These are phyloP conservation scores for Orbilia brochopaga DNA, from an alignment of 2,329 filamentous ascomycete species.

Conservation along the genomic window DNA sequence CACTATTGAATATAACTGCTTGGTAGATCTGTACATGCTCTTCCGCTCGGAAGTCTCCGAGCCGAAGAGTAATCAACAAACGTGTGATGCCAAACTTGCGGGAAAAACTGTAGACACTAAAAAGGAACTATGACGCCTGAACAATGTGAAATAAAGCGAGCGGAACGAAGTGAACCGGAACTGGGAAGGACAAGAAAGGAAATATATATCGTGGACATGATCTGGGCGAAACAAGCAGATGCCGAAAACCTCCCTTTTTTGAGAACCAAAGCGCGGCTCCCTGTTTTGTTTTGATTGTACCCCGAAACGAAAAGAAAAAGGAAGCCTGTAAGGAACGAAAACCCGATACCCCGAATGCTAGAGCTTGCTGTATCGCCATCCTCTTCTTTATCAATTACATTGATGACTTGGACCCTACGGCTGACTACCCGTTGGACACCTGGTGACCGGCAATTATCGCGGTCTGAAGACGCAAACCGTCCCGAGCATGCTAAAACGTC, in stretches of 20 bases:
- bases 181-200: constrained; percentile 16
- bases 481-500: constrained; percentile 44
- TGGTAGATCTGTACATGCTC: constrained; percentile 46
- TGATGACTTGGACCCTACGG: constrained; percentile 20
- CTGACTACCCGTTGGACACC: constrained; percentile 14
- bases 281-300: constrained; percentile 27
- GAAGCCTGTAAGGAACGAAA: constrained; percentile 31
- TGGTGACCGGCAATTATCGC: constrained; percentile 21
- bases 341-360: constrained; percentile 29
- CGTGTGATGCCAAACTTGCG: constrained; percentile 8
- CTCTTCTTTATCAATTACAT: constrained; percentile 43
- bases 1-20: constrained; percentile 33
- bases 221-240: constrained; percentile 24
- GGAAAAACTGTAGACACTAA: constrained; percentile 33
- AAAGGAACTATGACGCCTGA: constrained; percentile 45
- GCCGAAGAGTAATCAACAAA: constrained; percentile 19
- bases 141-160: constrained; percentile 46
- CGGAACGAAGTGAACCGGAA: constrained; percentile 36
- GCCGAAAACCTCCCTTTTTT: constrained; percentile 35
- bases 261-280: constrained; percentile 29
- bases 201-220: constrained; percentile 44
- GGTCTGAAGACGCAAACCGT: constrained; percentile 18
- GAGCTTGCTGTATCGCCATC: constrained; percentile 30
- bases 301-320: constrained; percentile 14
- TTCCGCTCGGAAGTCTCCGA: constrained; percentile 10